Evolutionary conservation across 208 protist species (phyloP).

Genomic region (Blastocrithidia nonstop): DNA sequence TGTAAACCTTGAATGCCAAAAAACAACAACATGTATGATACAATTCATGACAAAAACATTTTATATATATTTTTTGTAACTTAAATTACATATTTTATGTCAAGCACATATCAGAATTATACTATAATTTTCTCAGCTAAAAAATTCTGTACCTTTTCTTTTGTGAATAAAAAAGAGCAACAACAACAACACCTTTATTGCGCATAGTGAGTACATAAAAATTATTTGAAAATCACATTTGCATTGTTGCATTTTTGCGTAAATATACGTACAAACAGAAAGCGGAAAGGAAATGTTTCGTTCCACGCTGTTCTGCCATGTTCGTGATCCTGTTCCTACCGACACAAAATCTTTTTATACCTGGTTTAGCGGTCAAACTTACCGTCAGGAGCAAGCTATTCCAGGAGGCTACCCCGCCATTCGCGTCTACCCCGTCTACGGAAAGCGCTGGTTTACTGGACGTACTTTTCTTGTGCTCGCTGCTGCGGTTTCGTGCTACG

Average conservation of each 20-base stretch:
- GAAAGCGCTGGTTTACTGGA: constrained; percentile 82
- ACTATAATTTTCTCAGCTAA: too few relatives aligned
- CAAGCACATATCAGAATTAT: too few relatives aligned
- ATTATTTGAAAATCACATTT: background rate
- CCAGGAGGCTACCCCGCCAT: constrained; percentile 76
- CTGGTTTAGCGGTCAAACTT: constrained; percentile 82
- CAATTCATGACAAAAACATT: too few relatives aligned
- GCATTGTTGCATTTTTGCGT: background rate
- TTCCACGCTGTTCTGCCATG: constrained; percentile 23
- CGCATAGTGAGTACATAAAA: background rate
- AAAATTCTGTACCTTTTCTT: too few relatives aligned
- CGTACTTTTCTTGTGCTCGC: constrained; percentile 74
- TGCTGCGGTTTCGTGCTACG: constrained; percentile 73
- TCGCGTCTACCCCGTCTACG: constrained; percentile 79
- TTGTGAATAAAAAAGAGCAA: too few relatives aligned
- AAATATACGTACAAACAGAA: constrained; percentile 1
- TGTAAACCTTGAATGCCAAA: too few relatives aligned
- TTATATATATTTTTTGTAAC: too few relatives aligned
- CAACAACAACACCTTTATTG: too few relatives aligned
- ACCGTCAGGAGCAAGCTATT: constrained; percentile 78
- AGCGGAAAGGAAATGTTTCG: constrained; percentile 26
- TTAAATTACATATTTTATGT: too few relatives aligned
- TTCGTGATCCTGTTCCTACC: constrained; percentile 71
- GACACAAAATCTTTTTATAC: constrained; percentile 84
- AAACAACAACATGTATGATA: too few relatives aligned